Evolutionary conservation across 2,329 filamentous ascomycete genomes (phyloP), one percentile per base, ranked within the genome.

Genomic region (Magnaporthiopsis rhizophila): DNA sequence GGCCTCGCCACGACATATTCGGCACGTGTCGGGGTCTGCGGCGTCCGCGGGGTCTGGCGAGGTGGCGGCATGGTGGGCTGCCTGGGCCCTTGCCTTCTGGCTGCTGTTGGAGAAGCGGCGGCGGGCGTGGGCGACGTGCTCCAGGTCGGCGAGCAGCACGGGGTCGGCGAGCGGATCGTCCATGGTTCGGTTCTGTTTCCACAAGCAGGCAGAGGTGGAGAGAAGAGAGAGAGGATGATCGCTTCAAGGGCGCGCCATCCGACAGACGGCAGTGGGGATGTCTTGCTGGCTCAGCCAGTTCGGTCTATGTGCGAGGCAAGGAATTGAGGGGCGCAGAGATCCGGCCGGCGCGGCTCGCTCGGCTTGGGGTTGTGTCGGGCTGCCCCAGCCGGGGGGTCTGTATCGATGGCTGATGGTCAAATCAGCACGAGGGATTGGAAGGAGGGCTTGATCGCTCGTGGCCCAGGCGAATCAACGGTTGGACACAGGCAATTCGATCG

Each of bases 1-100:
- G 64, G 86, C 92, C 76, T 99, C 96, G 63, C 91, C 92, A 70
- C 96, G 87, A 77, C 95, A 99, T 81, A 99, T 99, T 66, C 95
- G 89, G 80, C 95, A 99, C n/a, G 92, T 96, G 73, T 96, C 91
- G 65, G 83, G 82, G 64, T 90, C 87, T 45, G 67, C 15, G 59
- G 64, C 30, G 59, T 60, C 28, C 60, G 24, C 15, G 32, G 24
- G 59, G 28, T 45, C 57, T 28, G 32, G 38, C 15, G 28, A 60
- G 30, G 60, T 64, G 30, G 63, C 56, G 62, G 34, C 57, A 30
- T 28, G 38, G 28, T 61, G 56, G 15, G 58, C 59, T 13, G 61
- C 21, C 9, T 67, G 64, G 11, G 34, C 61, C n/a, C 58, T 59
- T 21, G 64, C 60, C 21, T 64, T 53, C 21, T 50, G 56, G 30